phyloP scores from a whole-genome alignment of 1,284 basidiomycete genomes.

The Apiotrichum gracile region DNA sequence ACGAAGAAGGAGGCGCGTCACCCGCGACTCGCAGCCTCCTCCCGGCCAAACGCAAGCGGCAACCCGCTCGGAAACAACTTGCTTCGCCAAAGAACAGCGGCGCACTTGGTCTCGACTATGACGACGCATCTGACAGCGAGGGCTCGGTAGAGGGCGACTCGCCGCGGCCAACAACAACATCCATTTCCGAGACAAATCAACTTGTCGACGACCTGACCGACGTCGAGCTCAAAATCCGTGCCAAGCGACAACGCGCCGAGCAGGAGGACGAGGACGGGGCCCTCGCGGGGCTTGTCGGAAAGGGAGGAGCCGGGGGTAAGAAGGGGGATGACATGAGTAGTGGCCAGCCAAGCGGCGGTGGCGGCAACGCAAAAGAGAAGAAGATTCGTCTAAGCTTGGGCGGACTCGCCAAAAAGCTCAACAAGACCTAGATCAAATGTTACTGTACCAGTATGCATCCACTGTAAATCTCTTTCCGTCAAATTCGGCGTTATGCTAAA shows the following conservation, averaged over 20 bases:
- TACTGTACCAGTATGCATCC: background rate
- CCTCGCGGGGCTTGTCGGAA: conserved; percentile 12
- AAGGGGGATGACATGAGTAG: background rate
- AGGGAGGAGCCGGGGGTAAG: background rate
- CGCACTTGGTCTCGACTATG: conserved; percentile 41
- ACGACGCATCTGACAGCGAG: conserved; percentile 46
- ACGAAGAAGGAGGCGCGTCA: conserved; percentile 45
- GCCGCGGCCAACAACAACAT: conserved; percentile 6
- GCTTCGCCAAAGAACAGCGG: conserved; percentile 7
- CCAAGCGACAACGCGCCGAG: conserved; percentile 63
- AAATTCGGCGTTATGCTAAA: background rate
- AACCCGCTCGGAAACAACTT: conserved; percentile 5
- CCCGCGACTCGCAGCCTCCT: background rate
- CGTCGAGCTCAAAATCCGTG: conserved; percentile 52
- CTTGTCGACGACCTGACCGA: conserved; percentile 44
- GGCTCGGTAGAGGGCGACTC: conserved; percentile 25
- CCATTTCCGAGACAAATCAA: conserved; percentile 7
- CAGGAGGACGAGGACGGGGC: conserved; percentile 58
- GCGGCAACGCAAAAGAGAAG: conserved; percentile 26
- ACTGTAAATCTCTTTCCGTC: background rate
- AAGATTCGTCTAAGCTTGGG: conserved; percentile 33
- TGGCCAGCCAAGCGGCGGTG: background rate
- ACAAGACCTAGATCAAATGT: background rate
- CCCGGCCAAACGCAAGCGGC: conserved; percentile 28
- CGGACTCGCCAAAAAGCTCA: conserved; percentile 20